These are phyloP conservation scores for Podospora australis DNA, from an alignment of 495 filamentous ascomycete genomes.

Conservation along the genomic window DNA sequence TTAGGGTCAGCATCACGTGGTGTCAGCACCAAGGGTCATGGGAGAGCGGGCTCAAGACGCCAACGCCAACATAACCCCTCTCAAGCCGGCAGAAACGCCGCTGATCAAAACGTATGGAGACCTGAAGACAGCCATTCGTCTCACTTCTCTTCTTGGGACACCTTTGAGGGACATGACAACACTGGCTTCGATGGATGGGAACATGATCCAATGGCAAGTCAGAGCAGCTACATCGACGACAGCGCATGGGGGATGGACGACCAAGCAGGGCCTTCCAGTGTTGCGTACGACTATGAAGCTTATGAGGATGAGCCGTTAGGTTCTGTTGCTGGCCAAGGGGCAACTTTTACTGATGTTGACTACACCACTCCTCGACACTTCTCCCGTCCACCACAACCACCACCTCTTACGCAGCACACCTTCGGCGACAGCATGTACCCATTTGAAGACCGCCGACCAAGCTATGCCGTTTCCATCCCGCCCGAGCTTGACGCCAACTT, in stretches of 20 bases:
- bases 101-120: conserved; percentile 1
- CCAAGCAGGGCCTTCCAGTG: neutral
- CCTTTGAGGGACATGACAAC: conserved; percentile 7
- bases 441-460: conserved; percentile 35
- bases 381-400: conserved; percentile 31
- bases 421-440: conserved; percentile 24
- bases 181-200: conserved; percentile 15
- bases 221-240: conserved; percentile 2
- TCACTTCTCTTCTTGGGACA: conserved; percentile 1
- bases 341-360: conserved; percentile 8
- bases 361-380: conserved; percentile 18
- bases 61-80: conserved; percentile 16
- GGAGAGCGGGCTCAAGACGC: conserved; percentile 9
- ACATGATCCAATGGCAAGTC: conserved; percentile 10
- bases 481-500: conserved; percentile 33
- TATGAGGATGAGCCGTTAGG: no score
- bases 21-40: conserved; percentile 20
- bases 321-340: no score
- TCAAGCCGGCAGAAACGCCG: neutral
- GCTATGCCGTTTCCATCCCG: conserved; percentile 31
- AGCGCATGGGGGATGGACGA: neutral
- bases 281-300: no score
- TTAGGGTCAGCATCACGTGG: conserved; percentile 28
- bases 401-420: conserved; percentile 35
- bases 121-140: conserved; percentile 10